Conservation (phyloP, 441 rosid genomes). For the Erodium moschatum region DNA sequence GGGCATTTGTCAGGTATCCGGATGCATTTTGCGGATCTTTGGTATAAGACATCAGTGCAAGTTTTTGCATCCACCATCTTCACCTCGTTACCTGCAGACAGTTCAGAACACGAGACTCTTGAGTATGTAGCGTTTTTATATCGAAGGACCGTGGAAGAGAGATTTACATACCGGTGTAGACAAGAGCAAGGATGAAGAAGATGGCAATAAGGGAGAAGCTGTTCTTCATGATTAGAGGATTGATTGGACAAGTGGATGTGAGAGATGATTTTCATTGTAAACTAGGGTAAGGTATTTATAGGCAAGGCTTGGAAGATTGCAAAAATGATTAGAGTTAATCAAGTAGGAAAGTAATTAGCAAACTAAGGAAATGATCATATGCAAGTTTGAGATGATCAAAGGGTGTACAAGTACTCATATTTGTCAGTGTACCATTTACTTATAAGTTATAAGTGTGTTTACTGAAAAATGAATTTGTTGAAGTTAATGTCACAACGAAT, state of each 20-base stretch:
- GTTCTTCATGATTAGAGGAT: neutral
- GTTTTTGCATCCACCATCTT: neutral
- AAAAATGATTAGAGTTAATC: too few relatives aligned
- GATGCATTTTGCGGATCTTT: too few relatives aligned
- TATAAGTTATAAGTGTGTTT: too few relatives aligned
- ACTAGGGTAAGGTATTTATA: neutral
- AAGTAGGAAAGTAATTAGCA: too few relatives aligned
- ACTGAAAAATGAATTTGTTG: too few relatives aligned
- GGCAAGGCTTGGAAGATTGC: neutral
- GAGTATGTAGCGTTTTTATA: too few relatives aligned
- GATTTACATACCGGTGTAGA: neutral
- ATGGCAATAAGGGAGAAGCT: neutral
- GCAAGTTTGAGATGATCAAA: too few relatives aligned
- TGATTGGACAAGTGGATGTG: neutral
- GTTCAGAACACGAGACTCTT: neutral
- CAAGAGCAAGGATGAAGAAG: neutral
- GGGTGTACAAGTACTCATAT: too few relatives aligned
- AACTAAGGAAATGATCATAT: too few relatives aligned
- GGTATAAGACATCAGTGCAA: neutral
- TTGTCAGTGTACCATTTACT: too few relatives aligned
- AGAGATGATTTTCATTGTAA: neutral
- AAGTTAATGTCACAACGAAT: too few relatives aligned
- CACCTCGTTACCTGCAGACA: neutral
- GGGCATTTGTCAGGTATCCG: too few relatives aligned
- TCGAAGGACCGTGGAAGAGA: neutral